Conservation (phyloP, 1,284 basidiomycete species). For the Coniferiporia sulphurascens region DNA sequence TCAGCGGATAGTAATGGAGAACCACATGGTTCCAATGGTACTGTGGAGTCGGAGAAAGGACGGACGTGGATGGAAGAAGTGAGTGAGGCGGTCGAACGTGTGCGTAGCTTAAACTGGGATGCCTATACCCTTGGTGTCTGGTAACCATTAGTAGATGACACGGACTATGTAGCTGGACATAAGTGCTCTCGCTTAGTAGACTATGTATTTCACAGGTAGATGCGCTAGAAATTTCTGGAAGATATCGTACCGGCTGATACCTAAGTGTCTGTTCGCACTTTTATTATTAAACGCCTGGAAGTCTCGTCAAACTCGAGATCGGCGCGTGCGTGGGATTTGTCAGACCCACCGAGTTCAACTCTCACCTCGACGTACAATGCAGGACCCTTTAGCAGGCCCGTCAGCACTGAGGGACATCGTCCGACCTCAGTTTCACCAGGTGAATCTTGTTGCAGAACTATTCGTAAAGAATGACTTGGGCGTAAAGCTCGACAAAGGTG, state of each 20-base stretch:
- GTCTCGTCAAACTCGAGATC: neutral
- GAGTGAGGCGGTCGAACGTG: neutral
- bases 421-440: conserved; percentile 89
- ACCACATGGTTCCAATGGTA: too few species aligned
- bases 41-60: neutral
- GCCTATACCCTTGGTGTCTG: conserved; percentile 8
- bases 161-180: too few species aligned
- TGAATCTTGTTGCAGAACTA: conserved; percentile 80
- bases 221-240: too few species aligned
- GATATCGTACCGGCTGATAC: too few species aligned
- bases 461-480: conserved; percentile 83
- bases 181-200: neutral
- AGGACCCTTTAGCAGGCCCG: conserved; percentile 57
- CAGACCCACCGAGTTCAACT: neutral
- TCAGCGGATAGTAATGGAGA: neutral
- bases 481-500: conserved; percentile 91
- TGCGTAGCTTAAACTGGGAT: neutral
- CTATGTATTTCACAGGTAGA: too few species aligned
- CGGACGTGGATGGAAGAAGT: conserved; percentile 9
- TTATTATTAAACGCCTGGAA: too few species aligned
- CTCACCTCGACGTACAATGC: conserved; percentile 26
- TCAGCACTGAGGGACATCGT: conserved; percentile 72
- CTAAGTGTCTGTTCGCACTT: too few species aligned
- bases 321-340: neutral
- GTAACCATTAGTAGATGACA: too few species aligned